Evolutionary conservation across 176 grass and related monocot species (phyloP).

Genomic region (Calamus simplicifolius): DNA sequence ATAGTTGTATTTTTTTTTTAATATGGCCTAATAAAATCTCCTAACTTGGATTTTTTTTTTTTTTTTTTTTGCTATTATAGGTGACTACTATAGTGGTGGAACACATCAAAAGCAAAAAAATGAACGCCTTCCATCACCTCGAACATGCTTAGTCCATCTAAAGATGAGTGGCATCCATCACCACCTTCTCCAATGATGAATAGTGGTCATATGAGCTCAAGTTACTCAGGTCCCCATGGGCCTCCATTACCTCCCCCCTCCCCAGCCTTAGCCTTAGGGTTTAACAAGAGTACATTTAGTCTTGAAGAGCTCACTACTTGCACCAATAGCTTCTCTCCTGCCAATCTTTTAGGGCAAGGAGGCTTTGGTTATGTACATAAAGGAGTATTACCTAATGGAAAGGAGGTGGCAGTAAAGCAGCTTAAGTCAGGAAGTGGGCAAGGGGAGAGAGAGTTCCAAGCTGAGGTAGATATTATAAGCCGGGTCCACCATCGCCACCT

Average conservation of each 20-base stretch:
- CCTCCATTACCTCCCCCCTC: constrained; percentile 16
- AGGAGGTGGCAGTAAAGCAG: constrained; percentile 44
- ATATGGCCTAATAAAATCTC: no score
- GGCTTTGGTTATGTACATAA: constrained; percentile 81
- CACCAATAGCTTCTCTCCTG: constrained; percentile 39
- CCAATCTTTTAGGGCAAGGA: constrained; percentile 61
- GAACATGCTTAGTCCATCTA: background rate
- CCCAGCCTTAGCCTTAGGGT: constrained; percentile 17
- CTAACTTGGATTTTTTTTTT: no score
- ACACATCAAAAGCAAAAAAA: no score
- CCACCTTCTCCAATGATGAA: background rate
- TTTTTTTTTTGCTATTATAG: no score
- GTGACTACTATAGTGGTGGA: no score
- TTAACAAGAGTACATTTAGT: constrained; percentile 47
- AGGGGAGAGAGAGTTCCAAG: constrained; percentile 60
- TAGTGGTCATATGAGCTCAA: constrained; percentile 23
- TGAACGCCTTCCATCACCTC: background rate
- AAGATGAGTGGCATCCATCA: constrained; percentile 8
- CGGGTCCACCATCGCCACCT: constrained; percentile 53
- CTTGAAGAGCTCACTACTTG: constrained; percentile 55
- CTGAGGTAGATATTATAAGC: constrained; percentile 60
- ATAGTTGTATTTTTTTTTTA: no score
- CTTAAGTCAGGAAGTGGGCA: constrained; percentile 49
- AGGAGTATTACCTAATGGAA: constrained; percentile 47
- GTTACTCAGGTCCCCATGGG: constrained; percentile 12